Evolutionary conservation across 345 rosid genomes (phyloP).

Genomic region (Moricandia arvensis): DNA sequence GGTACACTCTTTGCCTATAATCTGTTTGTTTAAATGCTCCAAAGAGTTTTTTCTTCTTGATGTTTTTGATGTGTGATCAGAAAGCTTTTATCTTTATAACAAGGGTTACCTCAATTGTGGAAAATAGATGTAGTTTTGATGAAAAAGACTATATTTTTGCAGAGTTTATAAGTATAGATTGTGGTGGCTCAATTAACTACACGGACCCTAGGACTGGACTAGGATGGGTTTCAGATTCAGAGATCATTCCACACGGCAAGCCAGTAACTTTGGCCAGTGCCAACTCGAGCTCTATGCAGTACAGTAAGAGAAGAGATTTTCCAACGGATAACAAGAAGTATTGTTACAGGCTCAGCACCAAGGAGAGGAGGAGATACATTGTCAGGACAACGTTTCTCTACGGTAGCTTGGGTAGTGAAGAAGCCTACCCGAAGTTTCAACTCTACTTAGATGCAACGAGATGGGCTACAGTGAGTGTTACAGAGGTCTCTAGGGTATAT

Average conservation of each 20-base stretch:
- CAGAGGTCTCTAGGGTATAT: slow-evolving; percentile 68
- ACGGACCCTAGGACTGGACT: slow-evolving; percentile 74
- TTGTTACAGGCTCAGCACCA: slow-evolving; percentile 66
- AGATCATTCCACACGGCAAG: slow-evolving; percentile 54
- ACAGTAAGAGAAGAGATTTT: slow-evolving; percentile 66
- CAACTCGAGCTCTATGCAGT: slow-evolving; percentile 47
- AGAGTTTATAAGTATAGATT: slow-evolving; percentile 92
- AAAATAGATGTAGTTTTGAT: slow-evolving; percentile 1
- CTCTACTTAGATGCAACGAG: slow-evolving; percentile 83
- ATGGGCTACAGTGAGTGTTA: slow-evolving; percentile 83
- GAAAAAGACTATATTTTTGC: slow-evolving; percentile 6
- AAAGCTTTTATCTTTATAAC: slow-evolving; percentile 5
- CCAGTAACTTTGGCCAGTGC: slow-evolving; percentile 43
- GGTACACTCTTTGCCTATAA: slow-evolving; percentile 42
- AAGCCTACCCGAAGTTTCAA: slow-evolving; percentile 76
- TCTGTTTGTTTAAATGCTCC: slow-evolving; percentile 20
- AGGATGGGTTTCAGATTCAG: slow-evolving; percentile 78
- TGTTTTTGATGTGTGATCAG: not conserved
- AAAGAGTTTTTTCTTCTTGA: slow-evolving; percentile 13
- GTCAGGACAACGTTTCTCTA: slow-evolving; percentile 90
- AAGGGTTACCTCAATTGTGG: not conserved
- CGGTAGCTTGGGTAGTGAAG: slow-evolving; percentile 55
- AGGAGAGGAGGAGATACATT: slow-evolving; percentile 78
- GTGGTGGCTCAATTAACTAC: slow-evolving; percentile 71
- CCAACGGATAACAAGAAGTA: slow-evolving; percentile 78